Evolutionary conservation across 768 basidiomycete genomes (phyloP).

Genomic region (Mycena belliarum): DNA sequence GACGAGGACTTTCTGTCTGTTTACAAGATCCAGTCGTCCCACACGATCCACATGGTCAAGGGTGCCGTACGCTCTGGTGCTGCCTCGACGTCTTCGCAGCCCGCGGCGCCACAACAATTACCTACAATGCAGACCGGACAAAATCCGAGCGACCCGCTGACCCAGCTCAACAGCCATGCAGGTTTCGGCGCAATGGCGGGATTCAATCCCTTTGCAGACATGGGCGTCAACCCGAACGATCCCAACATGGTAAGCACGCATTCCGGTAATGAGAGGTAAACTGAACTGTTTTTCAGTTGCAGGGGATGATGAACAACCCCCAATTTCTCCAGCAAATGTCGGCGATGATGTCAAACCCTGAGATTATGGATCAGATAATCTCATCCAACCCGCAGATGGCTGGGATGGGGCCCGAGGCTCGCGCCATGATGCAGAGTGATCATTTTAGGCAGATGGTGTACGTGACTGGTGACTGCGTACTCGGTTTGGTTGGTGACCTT

Average conservation of each 20-base stretch:
- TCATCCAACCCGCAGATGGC: slow-evolving; percentile 77
- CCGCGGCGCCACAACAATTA: slow-evolving; percentile 57
- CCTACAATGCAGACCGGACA: slow-evolving; percentile 92
- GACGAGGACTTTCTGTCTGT: slow-evolving; percentile 80
- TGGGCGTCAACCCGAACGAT: slow-evolving; percentile 90
- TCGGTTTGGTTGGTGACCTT: neutral
- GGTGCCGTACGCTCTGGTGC: slow-evolving; percentile 61
- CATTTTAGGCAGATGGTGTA: slow-evolving; percentile 77
- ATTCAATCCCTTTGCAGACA: slow-evolving; percentile 88
- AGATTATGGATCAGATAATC: slow-evolving; percentile 86
- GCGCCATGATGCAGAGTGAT: slow-evolving; percentile 76
- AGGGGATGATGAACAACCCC: slow-evolving; percentile 82
- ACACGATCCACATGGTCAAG: slow-evolving; percentile 95
- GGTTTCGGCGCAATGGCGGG: slow-evolving; percentile 82
- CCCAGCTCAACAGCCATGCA: slow-evolving; percentile 74
- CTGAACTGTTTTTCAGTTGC: slow-evolving; percentile 49
- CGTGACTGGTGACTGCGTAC: slow-evolving; percentile 29
- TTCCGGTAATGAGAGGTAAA: slow-evolving; percentile 5
- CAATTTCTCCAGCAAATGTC: slow-evolving; percentile 90
- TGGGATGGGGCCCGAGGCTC: slow-evolving; percentile 76
- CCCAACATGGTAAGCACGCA: slow-evolving; percentile 79
- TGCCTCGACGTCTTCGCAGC: slow-evolving; percentile 38
- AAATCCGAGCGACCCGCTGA: slow-evolving; percentile 84
- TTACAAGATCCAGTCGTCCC: slow-evolving; percentile 89
- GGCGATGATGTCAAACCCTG: slow-evolving; percentile 81